These are phyloP conservation scores for Persicaria maculosa DNA, from an alignment of 148 eudicot species.

Conservation along the genomic window DNA sequence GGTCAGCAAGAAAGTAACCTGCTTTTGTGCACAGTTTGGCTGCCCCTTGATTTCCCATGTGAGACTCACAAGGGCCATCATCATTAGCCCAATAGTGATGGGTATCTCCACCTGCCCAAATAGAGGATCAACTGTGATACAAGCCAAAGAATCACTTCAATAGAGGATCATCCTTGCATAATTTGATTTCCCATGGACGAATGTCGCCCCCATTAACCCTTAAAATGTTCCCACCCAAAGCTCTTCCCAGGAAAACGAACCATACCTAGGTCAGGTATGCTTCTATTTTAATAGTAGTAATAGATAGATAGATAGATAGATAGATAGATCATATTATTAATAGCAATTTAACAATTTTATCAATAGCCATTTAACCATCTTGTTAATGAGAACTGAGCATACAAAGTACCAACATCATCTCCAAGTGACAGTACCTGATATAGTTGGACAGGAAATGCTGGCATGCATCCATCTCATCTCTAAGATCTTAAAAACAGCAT, in stretches of 20 bases:
- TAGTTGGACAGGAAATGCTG: conserved; percentile 89
- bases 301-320: too few species aligned
- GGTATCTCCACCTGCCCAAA: conserved; percentile 77
- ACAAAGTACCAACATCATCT: conserved; percentile 6
- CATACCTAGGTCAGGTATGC: too few species aligned
- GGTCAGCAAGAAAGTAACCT: conserved; percentile 33
- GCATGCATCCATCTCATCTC: conserved; percentile 85
- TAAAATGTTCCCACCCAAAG: conserved; percentile 87
- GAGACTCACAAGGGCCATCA: conserved; percentile 92
- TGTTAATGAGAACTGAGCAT: background rate
- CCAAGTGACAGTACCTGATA: conserved; percentile 48
- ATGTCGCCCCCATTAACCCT: conserved; percentile 96
- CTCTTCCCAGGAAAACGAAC: conserved; percentile 46
- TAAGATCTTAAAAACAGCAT: conserved; percentile 57
- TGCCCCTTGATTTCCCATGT: conserved; percentile 93
- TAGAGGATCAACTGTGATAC: too few species aligned
- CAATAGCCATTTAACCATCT: background rate
- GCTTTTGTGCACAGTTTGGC: conserved; percentile 80
- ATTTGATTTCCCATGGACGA: conserved; percentile 68
- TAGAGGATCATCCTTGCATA: too few species aligned
- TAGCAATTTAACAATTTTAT: too few species aligned
- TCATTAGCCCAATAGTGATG: conserved; percentile 98
- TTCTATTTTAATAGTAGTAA: too few species aligned
- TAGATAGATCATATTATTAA: too few species aligned
- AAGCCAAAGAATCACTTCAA: too few species aligned